Evolutionary conservation across 139 green algal genomes (phyloP).

Genomic region (Medakamo hakoo): DNA sequence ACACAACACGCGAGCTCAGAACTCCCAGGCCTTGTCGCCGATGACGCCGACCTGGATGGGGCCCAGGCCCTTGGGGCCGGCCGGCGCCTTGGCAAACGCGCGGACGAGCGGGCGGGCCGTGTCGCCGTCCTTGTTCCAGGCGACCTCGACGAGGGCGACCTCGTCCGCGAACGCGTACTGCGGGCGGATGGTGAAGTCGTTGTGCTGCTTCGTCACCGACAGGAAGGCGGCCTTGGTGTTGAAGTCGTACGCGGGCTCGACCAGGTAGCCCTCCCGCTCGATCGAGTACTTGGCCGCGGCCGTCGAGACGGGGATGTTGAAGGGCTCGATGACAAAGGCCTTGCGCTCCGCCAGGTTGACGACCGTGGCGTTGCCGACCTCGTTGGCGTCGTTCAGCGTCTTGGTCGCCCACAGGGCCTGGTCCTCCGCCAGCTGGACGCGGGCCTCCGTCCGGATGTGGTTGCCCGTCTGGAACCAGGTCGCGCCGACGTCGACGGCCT

Average conservation of each 20-base stretch:
- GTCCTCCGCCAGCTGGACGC: conserved; percentile 7
- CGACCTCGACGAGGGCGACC: background rate
- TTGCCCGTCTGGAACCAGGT: conserved; percentile 15
- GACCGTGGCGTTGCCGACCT: conserved; percentile 12
- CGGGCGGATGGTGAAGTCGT: background rate
- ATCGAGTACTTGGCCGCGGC: conserved; percentile 2
- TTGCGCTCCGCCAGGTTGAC: conserved; percentile 18
- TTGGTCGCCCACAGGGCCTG: conserved; percentile 14
- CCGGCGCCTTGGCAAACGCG: conserved; percentile 1
- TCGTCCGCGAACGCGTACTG: conserved; percentile 1
- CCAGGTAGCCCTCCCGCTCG: conserved; percentile 12
- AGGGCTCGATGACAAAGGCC: conserved; percentile 16
- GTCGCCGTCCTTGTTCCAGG: background rate
- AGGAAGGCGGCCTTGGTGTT: conserved; percentile 7
- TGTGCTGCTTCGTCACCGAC: conserved; percentile 4
- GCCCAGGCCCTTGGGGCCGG: background rate
- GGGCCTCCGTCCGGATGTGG: conserved; percentile 9
- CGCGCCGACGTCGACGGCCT: background rate
- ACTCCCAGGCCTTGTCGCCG: conserved; percentile 1
- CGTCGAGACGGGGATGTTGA: conserved; percentile 9
- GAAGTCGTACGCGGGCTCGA: conserved; percentile 16
- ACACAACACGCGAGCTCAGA: background rate
- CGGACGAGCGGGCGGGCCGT: background rate
- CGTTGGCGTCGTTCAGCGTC: conserved; percentile 9
- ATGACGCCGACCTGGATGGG: conserved; percentile 2